Evolutionary conservation across 495 filamentous ascomycete species (phyloP), one percentile per base, ranked within the genome.

Genomic region (Neurospora sp.): DNA sequence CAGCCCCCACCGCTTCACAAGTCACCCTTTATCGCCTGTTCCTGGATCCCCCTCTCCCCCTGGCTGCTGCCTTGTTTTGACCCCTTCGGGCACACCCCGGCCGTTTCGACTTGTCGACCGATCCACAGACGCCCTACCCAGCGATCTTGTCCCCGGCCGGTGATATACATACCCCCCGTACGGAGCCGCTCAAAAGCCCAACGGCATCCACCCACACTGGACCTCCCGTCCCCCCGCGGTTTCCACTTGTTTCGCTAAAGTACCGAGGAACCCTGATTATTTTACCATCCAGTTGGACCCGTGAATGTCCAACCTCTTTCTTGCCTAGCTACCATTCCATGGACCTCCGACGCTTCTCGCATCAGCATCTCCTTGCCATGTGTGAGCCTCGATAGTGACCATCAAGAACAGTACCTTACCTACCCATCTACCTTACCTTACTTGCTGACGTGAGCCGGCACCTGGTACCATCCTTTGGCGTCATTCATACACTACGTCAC

Each of bases 1-100:
- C 70, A 71, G 70, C 72, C 72, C 68, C 59, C 72, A 72, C 74
- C 39, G 75, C 72, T 70, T 68, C 37, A 27, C 74, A 38, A 59
- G 59, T 39, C 44, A 37, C 73, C 75, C 74, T 80, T 76, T 81
- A 79, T 81, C 79, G 76, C 73, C 72, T 70, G 65, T 72, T 75
- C 75, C 74, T 68, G 73, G 71, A 31, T 65, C 27, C 40, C 39
- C 37, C 65, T 70, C 42, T 35, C 8, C 48, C 40, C 69, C 68
- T 70, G 44, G 73, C 69, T 74, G 73, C 69, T 74, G 72, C 74
- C 74, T 75, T 78, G 76, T 42, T 70, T 75, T 73, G 53, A 41
- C 40, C 68, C 68, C 61, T 72, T 65, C 27, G 53, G 53, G 70
- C 71, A 69, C 73, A 44, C 70, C 53, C 68, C 69, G 35, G 74